Evolutionary conservation across 805 yeast species (phyloP), one percentile per base, ranked within the genome.

Genomic region (Candida hispaniensis): DNA sequence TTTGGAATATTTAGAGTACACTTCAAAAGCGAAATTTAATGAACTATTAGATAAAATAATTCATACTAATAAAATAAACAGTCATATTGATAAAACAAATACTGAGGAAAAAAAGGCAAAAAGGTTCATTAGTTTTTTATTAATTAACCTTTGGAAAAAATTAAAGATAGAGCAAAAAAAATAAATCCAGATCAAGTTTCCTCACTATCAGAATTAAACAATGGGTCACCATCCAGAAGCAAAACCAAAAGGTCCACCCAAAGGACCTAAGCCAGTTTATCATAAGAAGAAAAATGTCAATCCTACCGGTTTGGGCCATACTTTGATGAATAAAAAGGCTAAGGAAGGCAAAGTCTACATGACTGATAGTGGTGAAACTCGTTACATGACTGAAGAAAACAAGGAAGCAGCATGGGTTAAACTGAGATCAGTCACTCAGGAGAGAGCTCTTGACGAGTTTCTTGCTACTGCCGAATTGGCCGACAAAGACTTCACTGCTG

Each of bases 401-500:
- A 80, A 73, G 47, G 93, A 82, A 52, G 93, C 83, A 9, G 70
- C 68, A 43, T 83, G 94, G 93, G 93, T 81, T 34, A 82, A 85
- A 44, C 61, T 91, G 51, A 72, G 91, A 54, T 85, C 96, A 2
- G 93, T 91, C 10, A 91, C 97, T 0, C 97, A 91, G 50, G 97
- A 91, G 55, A 73, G 79, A 47, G 78, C 96, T 1, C 60, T 91
- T 39, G 97, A 91, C 59, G 99, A 91, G 59, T 86, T 91, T 56
- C 69, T 91, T 50, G 79, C 76, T 51, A 88, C 96, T 6, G 99
- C 98, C 1, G 94, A 83, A 56, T 69, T 91, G 40, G 95, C 96
- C 2, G 94, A 85, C 52, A 85, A 88, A 13, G 97, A 91, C 60
- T 91, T 91, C 60, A 75, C 94, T 6, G 95, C 97, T 3, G 96